phyloP scores from a whole-genome alignment of 306 rosid genomes.

The Myrica gale region DNA sequence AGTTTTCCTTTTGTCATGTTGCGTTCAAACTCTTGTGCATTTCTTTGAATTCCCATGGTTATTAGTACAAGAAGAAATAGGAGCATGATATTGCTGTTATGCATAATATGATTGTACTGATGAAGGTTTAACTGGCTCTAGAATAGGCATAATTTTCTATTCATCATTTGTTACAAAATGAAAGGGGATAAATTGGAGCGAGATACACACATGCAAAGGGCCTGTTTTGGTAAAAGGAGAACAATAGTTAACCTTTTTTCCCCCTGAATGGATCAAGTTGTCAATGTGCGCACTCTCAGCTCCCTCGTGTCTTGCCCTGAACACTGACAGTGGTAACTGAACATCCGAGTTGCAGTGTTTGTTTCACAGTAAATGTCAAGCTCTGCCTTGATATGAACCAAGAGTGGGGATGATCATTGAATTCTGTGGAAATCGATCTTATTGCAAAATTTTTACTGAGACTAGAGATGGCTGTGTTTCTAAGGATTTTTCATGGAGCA shows the following conservation, averaged over 20 bases:
- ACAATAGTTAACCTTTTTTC: neutral
- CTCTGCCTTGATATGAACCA: neutral
- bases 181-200: neutral
- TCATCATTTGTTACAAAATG: neutral
- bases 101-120: neutral
- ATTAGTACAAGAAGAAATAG: neutral
- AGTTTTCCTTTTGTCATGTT: conserved; percentile 9
- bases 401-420: neutral
- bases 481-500: neutral
- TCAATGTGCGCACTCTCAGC: neutral
- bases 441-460: neutral
- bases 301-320: too few species aligned
- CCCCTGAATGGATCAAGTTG: neutral
- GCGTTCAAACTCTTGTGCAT: neutral
- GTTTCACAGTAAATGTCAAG: too few species aligned
- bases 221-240: neutral
- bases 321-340: too few species aligned
- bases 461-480: neutral
- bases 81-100: too few species aligned
- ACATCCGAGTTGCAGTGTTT: too few species aligned
- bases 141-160: neutral
- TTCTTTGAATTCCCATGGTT: neutral
- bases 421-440: neutral
- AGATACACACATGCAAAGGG: neutral
- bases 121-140: neutral